Evolutionary conservation across 768 basidiomycete genomes (phyloP), one percentile per base, ranked within the genome.

Genomic region (Saitozyma podzolica): DNA sequence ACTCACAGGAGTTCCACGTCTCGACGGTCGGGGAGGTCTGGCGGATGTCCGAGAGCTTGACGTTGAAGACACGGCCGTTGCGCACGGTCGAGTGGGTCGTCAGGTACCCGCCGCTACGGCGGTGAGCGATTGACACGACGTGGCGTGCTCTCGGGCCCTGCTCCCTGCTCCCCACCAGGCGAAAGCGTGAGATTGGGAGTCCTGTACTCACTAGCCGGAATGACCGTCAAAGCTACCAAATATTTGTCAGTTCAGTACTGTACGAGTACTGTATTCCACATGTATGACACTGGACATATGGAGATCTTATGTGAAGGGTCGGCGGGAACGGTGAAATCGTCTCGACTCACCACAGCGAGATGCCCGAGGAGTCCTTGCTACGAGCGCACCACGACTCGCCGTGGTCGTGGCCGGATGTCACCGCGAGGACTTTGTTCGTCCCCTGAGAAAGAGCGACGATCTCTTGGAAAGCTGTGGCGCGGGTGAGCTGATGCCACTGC

Each of bases 321-420:
- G 29, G 29, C 29, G 2, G 29, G 29, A 29, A 29, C 29, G 29
- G 29, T 29, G 29, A 5, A 29, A 2, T 29, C 29, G 29, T 2
- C 29, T 29, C 29, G 29, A 29, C 45, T 47, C n/a, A 47, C 45
- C 89, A 91, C 75, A 89, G 89, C 0, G 88, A 84, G 9, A 88
- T 83, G 47, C 84, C 80, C 63, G 85, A 85, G 4, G 82, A 83
- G 1, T 84, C 83, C 63, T 89, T 87, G 29, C 52, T 54, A 16
- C 87, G 85, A 8, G 84, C 84, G 63, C 89, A 90, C 89, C 89
- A 90, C 74, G 89, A 88, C 61, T 90, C 83, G 0, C 89, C 89
- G 65, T 90, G 89, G 72, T 88, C 89, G 88, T 65, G 43, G 43
- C 65, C 41, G 37, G 19, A 47, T 14, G 11, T 62, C 16, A 41